These are phyloP conservation scores for Pseudogymnoascus pannorum DNA, from an alignment of 2,329 filamentous ascomycete species.

Conservation along the genomic window DNA sequence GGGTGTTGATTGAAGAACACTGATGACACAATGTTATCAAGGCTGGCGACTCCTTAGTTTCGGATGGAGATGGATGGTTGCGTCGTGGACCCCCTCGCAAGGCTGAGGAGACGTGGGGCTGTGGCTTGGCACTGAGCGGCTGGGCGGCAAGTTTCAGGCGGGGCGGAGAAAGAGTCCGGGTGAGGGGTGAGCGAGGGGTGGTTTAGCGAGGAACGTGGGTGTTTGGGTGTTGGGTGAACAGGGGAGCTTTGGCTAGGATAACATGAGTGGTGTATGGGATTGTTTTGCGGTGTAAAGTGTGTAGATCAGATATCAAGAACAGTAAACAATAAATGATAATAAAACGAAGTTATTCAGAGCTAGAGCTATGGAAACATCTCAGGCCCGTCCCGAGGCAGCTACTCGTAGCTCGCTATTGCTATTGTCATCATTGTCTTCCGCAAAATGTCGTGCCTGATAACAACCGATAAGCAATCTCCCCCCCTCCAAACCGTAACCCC, in stretches of 20 bases:
- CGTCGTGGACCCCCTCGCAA: neutral
- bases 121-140: neutral
- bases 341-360: neutral
- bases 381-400: neutral
- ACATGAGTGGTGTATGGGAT: neutral
- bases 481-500: neutral
- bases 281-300: neutral
- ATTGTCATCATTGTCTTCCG: neutral
- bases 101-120: neutral
- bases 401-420: neutral
- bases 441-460: slow-evolving; percentile 6
- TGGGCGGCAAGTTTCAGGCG: neutral
- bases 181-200: neutral
- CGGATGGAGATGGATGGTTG: neutral
- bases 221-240: neutral
- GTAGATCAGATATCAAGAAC: no score
- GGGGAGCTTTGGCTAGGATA: neutral
- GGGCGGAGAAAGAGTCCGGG: neutral
- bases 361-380: neutral
- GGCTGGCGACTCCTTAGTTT: neutral
- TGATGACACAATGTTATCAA: neutral
- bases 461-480: neutral
- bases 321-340: neutral
- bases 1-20: neutral
- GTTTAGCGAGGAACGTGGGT: neutral